Evolutionary conservation across 2,329 filamentous ascomycete species (phyloP).

Genomic region (Xylariales sp.): DNA sequence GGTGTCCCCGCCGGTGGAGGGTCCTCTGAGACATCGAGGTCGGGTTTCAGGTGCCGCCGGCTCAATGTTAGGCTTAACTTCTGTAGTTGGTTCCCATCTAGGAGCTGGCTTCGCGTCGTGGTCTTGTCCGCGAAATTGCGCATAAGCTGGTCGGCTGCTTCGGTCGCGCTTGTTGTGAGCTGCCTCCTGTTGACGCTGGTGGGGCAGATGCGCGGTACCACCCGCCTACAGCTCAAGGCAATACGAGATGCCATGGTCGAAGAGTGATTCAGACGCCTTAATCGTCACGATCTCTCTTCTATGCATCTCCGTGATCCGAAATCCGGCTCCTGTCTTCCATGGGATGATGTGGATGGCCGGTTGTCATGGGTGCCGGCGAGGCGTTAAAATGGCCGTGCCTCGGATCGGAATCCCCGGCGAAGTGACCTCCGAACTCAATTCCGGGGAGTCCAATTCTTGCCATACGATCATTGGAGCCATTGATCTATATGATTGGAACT

Average conservation of each 20-base stretch:
- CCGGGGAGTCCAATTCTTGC: no score
- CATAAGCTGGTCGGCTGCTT: constrained; percentile 21
- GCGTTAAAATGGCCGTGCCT: no score
- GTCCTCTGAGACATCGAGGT: constrained; percentile 31
- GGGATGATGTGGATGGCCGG: no score
- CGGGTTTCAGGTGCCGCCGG: constrained; percentile 38
- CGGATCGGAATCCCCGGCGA: no score
- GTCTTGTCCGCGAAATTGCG: constrained; percentile 24
- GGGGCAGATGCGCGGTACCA: neutral
- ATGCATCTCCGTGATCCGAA: no score
- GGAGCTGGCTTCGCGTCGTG: constrained; percentile 35
- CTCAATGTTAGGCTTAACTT: constrained; percentile 55
- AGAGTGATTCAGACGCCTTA: no score
- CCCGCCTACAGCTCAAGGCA: neutral
- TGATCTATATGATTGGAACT: no score
- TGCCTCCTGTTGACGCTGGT: neutral
- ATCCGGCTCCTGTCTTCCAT: no score
- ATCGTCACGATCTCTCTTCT: no score
- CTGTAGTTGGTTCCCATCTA: constrained; percentile 61
- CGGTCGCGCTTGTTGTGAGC: constrained; percentile 9
- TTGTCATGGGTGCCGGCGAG: no score
- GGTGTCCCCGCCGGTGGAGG: constrained; percentile 40
- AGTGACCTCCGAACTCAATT: no score
- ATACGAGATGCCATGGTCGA: neutral
- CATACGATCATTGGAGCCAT: no score